Evolutionary conservation across 345 rosid species (phyloP), one percentile per base, ranked within the genome.

Genomic region (Salix udensis): DNA sequence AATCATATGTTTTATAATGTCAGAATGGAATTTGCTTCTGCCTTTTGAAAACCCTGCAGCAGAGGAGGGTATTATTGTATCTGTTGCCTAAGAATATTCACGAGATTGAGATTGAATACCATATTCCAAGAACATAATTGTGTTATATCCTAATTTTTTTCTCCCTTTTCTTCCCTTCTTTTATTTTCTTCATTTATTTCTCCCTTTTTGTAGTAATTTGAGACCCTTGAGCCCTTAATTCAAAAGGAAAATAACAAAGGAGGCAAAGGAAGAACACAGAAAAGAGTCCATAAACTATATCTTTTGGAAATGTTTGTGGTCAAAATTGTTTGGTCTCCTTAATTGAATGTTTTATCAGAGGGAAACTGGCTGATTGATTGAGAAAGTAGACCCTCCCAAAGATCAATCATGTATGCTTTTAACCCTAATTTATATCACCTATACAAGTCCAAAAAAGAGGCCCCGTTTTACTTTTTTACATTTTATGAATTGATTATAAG

Each of bases 391-490:
- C 40, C 65, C 71, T 50, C 10, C 11, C 53, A 31, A 12, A 50
- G 42, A 68, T 44, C 34, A 26, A 79, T 70, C 10, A 65, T 50
- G 7, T 52, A 1, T 70, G 55, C 75, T 30, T 73, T 69, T 50
- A 71, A 76, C 67, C 67, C 75, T n/a, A 39, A 8, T 30, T 15
- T 12, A 12, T 34, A 52, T 46, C 73, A 0, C 16, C 2, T 39
- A 53, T 26, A 58, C 0, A 12, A 6, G 30, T 68, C 37, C 30
- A 28, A 23, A 13, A 50, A 50, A 50, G 55, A 42, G 14, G 55
- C 18, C 37, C 37, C 36, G 26, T 23, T 19, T 7, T 50, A 50
- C 55, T 16, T 50, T 50, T 2, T 16, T 6, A 6, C 55, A 18
- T 52, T 19, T 16, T 16, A 31, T 28, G 4, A 4, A 46, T 46